phyloP scores from a whole-genome alignment of 2,329 filamentous ascomycete genomes.

The Atkinsonella hypoxylon region DNA sequence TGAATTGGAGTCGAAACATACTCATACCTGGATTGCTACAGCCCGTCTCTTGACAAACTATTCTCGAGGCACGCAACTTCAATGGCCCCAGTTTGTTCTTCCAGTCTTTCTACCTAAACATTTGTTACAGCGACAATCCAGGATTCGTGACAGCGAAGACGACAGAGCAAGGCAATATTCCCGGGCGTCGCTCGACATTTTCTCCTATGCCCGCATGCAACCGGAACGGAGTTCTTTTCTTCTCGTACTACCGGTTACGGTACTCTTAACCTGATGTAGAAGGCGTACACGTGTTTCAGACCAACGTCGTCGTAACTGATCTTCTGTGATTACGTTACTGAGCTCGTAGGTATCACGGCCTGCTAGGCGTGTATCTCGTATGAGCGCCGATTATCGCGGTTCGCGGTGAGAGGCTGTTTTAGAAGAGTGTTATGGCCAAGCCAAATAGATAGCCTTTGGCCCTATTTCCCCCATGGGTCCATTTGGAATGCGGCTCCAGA shows the following conservation, averaged over 20 bases:
- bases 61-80: not conserved
- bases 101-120: not conserved
- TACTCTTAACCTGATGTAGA: not conserved
- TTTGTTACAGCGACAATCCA: not conserved
- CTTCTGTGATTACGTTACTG: too few relatives aligned
- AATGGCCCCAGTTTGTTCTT: not conserved
- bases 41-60: not conserved
- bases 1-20: not conserved
- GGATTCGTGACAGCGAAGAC: conserved; percentile 6
- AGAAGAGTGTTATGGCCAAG: not conserved
- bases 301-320: not conserved
- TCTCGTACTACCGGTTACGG: not conserved
- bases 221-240: not conserved
- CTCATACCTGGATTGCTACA: not conserved
- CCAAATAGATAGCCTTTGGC: not conserved
- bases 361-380: not conserved
- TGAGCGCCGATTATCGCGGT: not conserved
- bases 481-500: not conserved
- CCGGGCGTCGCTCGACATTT: not conserved
- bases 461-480: not conserved
- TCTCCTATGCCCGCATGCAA: not conserved
- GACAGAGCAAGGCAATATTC: not conserved
- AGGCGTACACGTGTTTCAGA: not conserved
- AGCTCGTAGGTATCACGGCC: too few relatives aligned
- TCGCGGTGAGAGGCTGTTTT: not conserved